Percentiles rank a stretch among this genome's conserved stretches.
phyloP scores from a whole-genome alignment of 2,329 filamentous ascomycete species.

The Pestalotiopsis sp. region DNA sequence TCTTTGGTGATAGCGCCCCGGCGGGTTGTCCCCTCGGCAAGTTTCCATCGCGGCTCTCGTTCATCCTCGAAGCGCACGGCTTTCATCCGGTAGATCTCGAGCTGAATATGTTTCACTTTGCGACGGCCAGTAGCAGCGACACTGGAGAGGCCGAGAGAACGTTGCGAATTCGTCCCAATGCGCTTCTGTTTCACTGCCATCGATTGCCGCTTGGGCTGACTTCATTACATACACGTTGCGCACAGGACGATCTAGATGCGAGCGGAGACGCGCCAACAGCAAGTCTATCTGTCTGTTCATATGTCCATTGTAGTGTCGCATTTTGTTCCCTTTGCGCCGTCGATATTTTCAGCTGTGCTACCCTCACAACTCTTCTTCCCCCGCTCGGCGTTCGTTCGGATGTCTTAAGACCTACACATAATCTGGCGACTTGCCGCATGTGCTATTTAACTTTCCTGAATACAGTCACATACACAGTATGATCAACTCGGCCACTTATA shows the following conservation, averaged over 20 bases:
- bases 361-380: not conserved
- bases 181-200: not conserved
- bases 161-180: not conserved
- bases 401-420: not conserved
- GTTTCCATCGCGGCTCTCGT: not conserved
- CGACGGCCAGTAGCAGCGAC: not conserved
- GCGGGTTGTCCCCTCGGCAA: not conserved
- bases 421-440: not conserved
- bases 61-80: not conserved
- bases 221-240: not conserved
- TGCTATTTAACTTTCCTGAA: not conserved
- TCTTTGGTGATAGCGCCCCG: not conserved
- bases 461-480: not conserved
- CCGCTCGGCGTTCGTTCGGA: not conserved
- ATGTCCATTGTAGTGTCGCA: not conserved
- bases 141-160: not conserved
- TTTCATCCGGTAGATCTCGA: not conserved
- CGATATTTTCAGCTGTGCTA: not conserved
- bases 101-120: conserved; percentile 6
- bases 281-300: not conserved
- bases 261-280: not conserved
- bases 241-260: not conserved
- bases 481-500: not conserved
- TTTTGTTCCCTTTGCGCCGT: not conserved
- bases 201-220: not conserved